phyloP scores from a whole-genome alignment of 2,329 filamentous ascomycete genomes.

The Tolypocladium album region DNA sequence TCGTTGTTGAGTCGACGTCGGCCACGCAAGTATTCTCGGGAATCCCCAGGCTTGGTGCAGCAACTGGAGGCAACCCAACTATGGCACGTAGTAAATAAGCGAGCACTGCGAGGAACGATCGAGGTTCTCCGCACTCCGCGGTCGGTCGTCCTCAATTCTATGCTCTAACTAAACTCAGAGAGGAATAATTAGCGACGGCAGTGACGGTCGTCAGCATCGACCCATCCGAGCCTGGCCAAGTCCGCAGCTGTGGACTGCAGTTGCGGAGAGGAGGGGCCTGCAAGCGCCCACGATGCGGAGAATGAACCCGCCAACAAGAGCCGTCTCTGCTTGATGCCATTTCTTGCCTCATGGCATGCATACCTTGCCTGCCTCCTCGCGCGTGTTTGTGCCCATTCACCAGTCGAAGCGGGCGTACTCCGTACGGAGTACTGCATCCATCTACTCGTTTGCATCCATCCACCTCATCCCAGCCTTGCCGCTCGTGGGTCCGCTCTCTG shows the following conservation, averaged over 20 bases:
- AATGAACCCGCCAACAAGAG: not conserved
- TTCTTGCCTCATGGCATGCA: not conserved
- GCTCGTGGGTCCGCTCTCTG: no score
- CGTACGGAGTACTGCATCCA: not conserved
- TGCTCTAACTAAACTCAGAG: not conserved
- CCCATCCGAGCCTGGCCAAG: not conserved
- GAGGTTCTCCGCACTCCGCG: no score
- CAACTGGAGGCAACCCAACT: not conserved
- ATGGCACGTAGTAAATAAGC: not conserved
- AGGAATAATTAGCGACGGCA: not conserved
- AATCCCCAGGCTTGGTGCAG: not conserved
- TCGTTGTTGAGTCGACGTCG: not conserved
- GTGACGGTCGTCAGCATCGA: not conserved
- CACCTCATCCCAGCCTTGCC: not conserved
- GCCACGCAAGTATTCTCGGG: not conserved
- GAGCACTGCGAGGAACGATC: not conserved
- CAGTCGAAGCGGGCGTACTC: not conserved
- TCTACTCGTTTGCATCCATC: not conserved
- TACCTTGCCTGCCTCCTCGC: not conserved
- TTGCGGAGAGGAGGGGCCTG: not conserved
- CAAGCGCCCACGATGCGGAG: not conserved
- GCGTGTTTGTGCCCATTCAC: not conserved
- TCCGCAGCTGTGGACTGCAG: not conserved
- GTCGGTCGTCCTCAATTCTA: not conserved
- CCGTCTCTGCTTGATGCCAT: not conserved